Evolutionary conservation across 805 yeast species (phyloP).

Genomic region (Kazachstania bromeliacearum): DNA sequence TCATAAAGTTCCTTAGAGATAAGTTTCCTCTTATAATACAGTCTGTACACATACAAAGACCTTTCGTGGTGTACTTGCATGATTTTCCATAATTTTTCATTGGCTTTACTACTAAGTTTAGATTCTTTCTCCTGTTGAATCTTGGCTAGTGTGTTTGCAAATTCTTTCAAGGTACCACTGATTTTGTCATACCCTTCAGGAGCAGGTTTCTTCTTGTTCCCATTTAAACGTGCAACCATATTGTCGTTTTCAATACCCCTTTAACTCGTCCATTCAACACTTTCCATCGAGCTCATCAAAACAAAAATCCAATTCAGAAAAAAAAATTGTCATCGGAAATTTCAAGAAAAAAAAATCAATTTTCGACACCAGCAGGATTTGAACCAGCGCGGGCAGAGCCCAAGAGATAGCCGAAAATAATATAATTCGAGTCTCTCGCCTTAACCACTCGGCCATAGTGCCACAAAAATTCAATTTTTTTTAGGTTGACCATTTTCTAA

Average conservation of each 20-base stretch:
- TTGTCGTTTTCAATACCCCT: no score
- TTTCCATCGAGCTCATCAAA: no score
- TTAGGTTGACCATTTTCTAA: not conserved
- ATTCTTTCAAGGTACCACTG: conserved; percentile 54
- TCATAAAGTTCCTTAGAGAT: conserved; percentile 61
- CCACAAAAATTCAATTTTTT: no score
- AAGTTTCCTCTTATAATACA: conserved; percentile 60
- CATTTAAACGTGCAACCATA: no score
- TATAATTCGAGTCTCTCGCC: conserved; percentile 59
- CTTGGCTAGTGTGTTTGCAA: conserved; percentile 48
- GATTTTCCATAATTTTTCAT: conserved; percentile 61
- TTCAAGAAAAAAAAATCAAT: conserved; percentile 26
- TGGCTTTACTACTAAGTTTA: conserved; percentile 39
- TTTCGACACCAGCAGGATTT: conserved; percentile 75
- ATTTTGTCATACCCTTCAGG: conserved; percentile 71
- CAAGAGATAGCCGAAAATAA: conserved; percentile 40
- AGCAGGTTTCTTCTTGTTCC: conserved; percentile 38
- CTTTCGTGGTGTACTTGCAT: conserved; percentile 63
- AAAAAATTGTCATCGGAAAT: not conserved
- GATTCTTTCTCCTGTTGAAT: conserved; percentile 34
- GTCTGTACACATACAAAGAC: conserved; percentile 63
- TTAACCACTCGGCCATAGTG: conserved; percentile 71
- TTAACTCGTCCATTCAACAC: no score
- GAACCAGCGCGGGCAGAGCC: conserved; percentile 76
- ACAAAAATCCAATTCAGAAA: not conserved